Evolutionary conservation across 163 green algal genomes (phyloP).

Genomic region (Scenedesmus sp.): DNA sequence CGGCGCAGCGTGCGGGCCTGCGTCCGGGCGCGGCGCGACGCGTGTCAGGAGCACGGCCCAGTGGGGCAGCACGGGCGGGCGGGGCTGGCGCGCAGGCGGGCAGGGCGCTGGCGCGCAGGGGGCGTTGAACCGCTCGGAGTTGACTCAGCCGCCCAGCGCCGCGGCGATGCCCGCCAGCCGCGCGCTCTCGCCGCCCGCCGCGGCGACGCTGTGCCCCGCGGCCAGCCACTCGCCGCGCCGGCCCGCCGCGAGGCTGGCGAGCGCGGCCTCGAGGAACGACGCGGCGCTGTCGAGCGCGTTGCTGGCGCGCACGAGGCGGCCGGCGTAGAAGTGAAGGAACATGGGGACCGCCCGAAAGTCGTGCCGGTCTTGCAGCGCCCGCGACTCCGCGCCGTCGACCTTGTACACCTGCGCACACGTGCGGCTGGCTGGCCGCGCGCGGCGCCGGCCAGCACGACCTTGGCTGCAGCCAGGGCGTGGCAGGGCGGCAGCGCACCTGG

Average conservation of each 20-base stretch:
- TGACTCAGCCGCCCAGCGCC: too few relatives aligned
- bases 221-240: constrained; percentile 48
- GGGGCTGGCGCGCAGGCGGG: too few relatives aligned
- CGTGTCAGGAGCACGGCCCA: too few relatives aligned
- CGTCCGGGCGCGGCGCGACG: too few relatives aligned
- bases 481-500: constrained; percentile 35
- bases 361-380: constrained; percentile 53
- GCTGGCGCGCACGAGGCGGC: constrained; percentile 49
- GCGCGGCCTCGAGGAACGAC: constrained; percentile 32
- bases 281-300: constrained; percentile 50
- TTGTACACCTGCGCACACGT: constrained; percentile 58
- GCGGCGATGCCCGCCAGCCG: constrained; percentile 54
- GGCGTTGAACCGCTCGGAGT: too few relatives aligned
- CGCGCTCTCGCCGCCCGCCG: constrained; percentile 44
- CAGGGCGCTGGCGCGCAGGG: too few relatives aligned
- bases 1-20: too few relatives aligned
- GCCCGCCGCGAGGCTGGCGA: constrained; percentile 41
- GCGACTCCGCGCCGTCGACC: constrained; percentile 57
- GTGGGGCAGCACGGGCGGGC: too few relatives aligned
- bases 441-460: too few relatives aligned
- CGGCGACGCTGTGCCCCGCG: constrained; percentile 38
- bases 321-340: constrained; percentile 60
- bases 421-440: too few relatives aligned
- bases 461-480: too few relatives aligned
- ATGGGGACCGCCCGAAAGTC: constrained; percentile 56